Conservation (phyloP, 2,329 filamentous ascomycete species). For the Cercospora zeae-maydis region DNA sequence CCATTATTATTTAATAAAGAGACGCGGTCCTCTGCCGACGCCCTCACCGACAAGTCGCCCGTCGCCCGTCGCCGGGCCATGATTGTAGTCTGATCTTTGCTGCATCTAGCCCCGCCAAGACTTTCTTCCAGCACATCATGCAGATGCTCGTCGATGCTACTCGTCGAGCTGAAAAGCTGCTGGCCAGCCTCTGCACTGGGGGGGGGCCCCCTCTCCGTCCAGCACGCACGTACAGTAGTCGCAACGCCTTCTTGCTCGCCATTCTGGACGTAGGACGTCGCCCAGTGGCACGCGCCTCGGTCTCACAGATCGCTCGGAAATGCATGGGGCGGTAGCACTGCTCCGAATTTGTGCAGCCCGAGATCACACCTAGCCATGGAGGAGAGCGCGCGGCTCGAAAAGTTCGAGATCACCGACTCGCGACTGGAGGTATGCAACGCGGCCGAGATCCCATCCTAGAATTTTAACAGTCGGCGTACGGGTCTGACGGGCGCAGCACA, state of each 20-base stretch:
- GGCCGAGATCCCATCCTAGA: not conserved
- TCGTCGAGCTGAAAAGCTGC: conserved; percentile 1
- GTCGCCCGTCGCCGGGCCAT: conserved; percentile 1
- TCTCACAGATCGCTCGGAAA: conserved; percentile 12
- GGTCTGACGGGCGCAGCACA: conserved; percentile 25
- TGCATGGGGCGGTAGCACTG: conserved; percentile 22
- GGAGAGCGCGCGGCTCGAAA: conserved; percentile 27
- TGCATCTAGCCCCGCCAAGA: conserved; percentile 9
- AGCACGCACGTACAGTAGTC: not conserved
- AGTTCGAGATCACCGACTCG: conserved; percentile 35
- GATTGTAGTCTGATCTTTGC: conserved; percentile 4
- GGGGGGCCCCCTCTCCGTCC: not conserved
- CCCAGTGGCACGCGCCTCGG: not conserved
- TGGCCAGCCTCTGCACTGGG: too few species aligned
- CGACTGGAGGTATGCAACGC: conserved; percentile 29
- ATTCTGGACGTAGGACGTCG: not conserved
- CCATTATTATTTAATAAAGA: too few species aligned
- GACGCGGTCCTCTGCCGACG: too few species aligned
- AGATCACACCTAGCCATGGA: not conserved
- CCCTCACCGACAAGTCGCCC: conserved; percentile 7
- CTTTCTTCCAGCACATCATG: conserved; percentile 17
- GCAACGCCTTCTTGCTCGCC: not conserved
- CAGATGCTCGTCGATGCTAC: conserved; percentile 1
- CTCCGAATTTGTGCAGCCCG: conserved; percentile 13
- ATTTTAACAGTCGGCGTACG: not conserved